Conservation (phyloP, 1,284 basidiomycete species). For the Ustilago xerochloae region DNA sequence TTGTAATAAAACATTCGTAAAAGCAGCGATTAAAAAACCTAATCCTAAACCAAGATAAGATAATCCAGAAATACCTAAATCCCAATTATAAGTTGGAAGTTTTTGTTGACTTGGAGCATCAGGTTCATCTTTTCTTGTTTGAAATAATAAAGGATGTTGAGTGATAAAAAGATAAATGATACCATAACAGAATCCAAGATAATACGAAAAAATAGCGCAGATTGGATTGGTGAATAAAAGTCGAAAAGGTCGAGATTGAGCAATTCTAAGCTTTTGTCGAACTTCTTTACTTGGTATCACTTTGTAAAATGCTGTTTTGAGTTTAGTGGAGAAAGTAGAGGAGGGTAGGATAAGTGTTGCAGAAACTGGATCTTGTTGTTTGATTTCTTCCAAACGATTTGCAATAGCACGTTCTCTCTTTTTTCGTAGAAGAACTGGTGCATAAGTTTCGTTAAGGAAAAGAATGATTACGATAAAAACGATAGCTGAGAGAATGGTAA, state of each 20-base stretch:
- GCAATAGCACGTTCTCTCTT: conserved; percentile 31
- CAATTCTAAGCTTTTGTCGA: conserved; percentile 22
- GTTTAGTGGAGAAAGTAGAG: background rate
- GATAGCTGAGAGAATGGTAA: conserved; percentile 47
- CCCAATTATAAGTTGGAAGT: conserved; percentile 70
- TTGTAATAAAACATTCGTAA: conserved; percentile 68
- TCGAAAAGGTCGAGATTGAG: conserved; percentile 69
- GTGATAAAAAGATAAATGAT: conserved; percentile 70
- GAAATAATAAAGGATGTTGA: conserved; percentile 69
- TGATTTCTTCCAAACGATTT: conserved; percentile 19
- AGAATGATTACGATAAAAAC: conserved; percentile 26
- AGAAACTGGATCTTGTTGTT: conserved; percentile 8
- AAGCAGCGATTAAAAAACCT: conserved; percentile 69
- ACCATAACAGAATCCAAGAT: conserved; percentile 71
- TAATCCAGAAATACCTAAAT: conserved; percentile 66
- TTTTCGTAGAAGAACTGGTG: conserved; percentile 55
- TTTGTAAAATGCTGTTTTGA: background rate
- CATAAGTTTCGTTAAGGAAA: conserved; percentile 56
- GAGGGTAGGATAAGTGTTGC: background rate
- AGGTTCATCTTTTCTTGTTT: conserved; percentile 42
- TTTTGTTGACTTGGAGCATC: conserved; percentile 53
- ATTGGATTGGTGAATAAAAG: conserved; percentile 58
- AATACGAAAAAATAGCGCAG: conserved; percentile 69
- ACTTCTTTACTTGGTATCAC: conserved; percentile 26
- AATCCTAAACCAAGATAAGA: conserved; percentile 70